phyloP scores from a whole-genome alignment of 1,284 basidiomycete species.

The Tilletiopsis washingtonensis region DNA sequence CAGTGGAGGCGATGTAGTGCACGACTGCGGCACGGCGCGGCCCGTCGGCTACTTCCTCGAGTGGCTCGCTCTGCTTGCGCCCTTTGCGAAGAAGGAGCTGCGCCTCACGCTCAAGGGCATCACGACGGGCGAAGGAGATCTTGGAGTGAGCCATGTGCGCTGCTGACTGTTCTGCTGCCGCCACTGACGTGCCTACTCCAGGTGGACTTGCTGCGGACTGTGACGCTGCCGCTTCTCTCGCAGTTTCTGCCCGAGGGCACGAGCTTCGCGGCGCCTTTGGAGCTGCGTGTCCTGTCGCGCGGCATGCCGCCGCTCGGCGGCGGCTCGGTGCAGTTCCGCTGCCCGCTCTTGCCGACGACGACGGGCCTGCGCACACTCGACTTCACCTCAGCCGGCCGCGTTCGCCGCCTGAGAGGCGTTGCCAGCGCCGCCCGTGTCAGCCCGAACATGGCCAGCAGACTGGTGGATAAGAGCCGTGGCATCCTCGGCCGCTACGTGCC shows the following conservation, averaged over 20 bases:
- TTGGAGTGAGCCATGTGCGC: slow-evolving; percentile 10
- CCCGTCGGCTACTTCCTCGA: slow-evolving; percentile 92
- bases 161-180: slow-evolving; percentile 1
- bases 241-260: slow-evolving; percentile 55
- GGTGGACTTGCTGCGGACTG: slow-evolving; percentile 85
- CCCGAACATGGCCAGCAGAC: slow-evolving; percentile 92
- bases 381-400: slow-evolving; percentile 80
- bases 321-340: slow-evolving; percentile 86
- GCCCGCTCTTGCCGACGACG: slow-evolving; percentile 79
- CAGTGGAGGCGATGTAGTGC: slow-evolving; percentile 68
- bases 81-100: slow-evolving; percentile 84
- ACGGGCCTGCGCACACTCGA: slow-evolving; percentile 55
- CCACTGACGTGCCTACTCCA: slow-evolving; percentile 35
- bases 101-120: slow-evolving; percentile 75
- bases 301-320: slow-evolving; percentile 87
- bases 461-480: slow-evolving; percentile 87
- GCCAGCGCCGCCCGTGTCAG: slow-evolving; percentile 70
- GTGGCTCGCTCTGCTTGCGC: slow-evolving; percentile 77
- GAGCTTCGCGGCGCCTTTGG: slow-evolving; percentile 31
- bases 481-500: slow-evolving; percentile 93
- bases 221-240: slow-evolving; percentile 82
- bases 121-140: slow-evolving; percentile 62
- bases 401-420: slow-evolving; percentile 89
- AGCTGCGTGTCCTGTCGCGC: slow-evolving; percentile 74
- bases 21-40: slow-evolving; percentile 78